These are phyloP conservation scores for Gynandropsis gynandra DNA, from an alignment of 345 rosid species.

Conservation along the genomic window DNA sequence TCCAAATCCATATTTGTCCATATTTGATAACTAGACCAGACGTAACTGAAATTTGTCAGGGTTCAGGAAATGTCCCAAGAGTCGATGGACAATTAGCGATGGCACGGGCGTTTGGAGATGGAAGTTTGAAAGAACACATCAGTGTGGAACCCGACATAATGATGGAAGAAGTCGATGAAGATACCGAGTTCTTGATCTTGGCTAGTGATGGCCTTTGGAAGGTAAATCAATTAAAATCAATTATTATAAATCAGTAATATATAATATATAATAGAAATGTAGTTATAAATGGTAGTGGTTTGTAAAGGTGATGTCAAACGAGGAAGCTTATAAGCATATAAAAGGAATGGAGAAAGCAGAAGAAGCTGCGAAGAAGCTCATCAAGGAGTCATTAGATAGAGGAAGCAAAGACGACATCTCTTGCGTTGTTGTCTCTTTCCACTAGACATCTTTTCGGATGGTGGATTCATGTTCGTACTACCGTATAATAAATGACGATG, in stretches of 20 bases:
- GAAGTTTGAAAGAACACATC: constrained; percentile 38
- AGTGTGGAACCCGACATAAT: constrained; percentile 36
- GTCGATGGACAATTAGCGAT: constrained; percentile 45
- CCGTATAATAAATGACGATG: too few species aligned
- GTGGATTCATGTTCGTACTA: too few species aligned
- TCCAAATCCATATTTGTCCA: too few species aligned
- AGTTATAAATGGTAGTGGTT: not conserved
- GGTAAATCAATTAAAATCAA: too few species aligned
- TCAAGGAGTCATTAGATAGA: constrained; percentile 31
- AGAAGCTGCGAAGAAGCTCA: constrained; percentile 26
- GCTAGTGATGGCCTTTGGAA: constrained; percentile 59
- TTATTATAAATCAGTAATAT: too few species aligned
- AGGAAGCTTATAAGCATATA: constrained; percentile 32
- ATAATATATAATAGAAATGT: not conserved
- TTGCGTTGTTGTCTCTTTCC: constrained; percentile 35
- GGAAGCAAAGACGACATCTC: constrained; percentile 40
- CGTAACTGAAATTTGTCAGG: not conserved
- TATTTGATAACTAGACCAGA: too few species aligned
- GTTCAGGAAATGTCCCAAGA: constrained; percentile 33
- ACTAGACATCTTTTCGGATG: too few species aligned
- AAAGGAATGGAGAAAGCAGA: constrained; percentile 22
- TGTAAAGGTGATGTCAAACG: constrained; percentile 39
- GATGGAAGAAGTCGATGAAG: constrained; percentile 17
- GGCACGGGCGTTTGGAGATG: constrained; percentile 53
- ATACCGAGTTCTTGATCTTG: constrained; percentile 37